Conservation (phyloP, 495 filamentous ascomycete species). For the Xylaria intraflava region DNA sequence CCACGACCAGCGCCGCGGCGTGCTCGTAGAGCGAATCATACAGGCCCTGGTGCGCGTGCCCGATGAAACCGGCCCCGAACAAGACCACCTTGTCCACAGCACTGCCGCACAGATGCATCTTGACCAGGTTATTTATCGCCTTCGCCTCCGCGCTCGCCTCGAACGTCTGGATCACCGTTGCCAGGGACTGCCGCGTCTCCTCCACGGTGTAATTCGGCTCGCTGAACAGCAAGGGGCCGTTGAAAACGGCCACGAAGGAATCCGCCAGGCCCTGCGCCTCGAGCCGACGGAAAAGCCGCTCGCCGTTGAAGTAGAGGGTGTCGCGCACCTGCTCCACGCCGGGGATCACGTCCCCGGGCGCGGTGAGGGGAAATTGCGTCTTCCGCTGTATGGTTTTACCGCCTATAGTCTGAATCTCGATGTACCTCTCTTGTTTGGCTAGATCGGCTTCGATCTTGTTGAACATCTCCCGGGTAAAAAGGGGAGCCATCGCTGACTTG, state of each 20-base stretch:
- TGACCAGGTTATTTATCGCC: neutral
- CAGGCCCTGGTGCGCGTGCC: neutral
- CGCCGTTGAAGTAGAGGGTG: neutral
- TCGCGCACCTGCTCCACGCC: neutral
- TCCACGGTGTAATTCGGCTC: neutral
- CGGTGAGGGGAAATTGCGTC: neutral
- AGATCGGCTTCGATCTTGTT: neutral
- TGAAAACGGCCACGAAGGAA: neutral
- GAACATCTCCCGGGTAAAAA: neutral
- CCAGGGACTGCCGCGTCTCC: neutral
- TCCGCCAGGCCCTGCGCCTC: neutral
- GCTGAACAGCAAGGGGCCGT: neutral
- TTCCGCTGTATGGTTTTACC: neutral
- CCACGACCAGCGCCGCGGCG: conserved; percentile 6
- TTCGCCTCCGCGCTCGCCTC: neutral
- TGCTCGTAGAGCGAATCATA: neutral
- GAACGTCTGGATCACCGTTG: neutral
- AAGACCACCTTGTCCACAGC: conserved; percentile 1
- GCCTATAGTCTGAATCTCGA: neutral
- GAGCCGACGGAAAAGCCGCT: neutral
- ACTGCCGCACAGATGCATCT: neutral
- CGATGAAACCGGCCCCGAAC: neutral
- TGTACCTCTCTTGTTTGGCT: neutral
- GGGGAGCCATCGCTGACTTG: neutral
- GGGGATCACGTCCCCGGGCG: neutral